phyloP scores from a whole-genome alignment of 2,329 filamentous ascomycete species.

The Penicillium aurantiogriseum region DNA sequence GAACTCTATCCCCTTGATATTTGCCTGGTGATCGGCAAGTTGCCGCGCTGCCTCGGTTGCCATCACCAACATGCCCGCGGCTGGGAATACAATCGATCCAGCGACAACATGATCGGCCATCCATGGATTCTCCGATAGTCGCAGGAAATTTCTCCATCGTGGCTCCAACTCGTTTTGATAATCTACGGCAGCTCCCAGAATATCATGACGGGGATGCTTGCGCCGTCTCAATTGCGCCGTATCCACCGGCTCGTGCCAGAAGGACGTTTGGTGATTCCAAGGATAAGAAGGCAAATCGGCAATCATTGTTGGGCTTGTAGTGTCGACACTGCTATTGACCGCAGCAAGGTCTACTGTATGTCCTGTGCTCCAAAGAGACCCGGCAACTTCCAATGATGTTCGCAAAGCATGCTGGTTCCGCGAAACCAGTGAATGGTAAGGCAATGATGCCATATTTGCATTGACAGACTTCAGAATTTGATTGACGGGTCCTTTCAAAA shows the following conservation, averaged over 20 bases:
- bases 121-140: constrained; percentile 38
- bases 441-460: constrained; percentile 6
- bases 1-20: constrained; percentile 18
- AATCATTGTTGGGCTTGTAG: constrained; percentile 6
- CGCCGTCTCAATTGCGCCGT: constrained; percentile 27
- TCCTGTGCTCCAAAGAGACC: constrained; percentile 17
- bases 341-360: constrained; percentile 10
- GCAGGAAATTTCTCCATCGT: constrained; percentile 47
- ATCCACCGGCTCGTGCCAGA: constrained; percentile 39
- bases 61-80: constrained; percentile 25
- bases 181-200: constrained; percentile 24
- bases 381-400: constrained; percentile 12
- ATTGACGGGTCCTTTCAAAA: constrained; percentile 25
- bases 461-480: constrained; percentile 20
- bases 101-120: constrained; percentile 44
- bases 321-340: constrained; percentile 10
- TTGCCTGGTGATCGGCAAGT: constrained; percentile 11
- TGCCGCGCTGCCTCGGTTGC: constrained; percentile 24
- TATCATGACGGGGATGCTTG: constrained; percentile 21
- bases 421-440: constrained; percentile 10
- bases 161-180: constrained; percentile 29
- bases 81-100: constrained; percentile 26
- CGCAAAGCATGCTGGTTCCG: constrained; percentile 14
- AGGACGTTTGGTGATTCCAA: constrained; percentile 41
- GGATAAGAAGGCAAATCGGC: constrained; percentile 43